Evolutionary conservation across 306 rosid species (phyloP).

Genomic region (Rosa persica): DNA sequence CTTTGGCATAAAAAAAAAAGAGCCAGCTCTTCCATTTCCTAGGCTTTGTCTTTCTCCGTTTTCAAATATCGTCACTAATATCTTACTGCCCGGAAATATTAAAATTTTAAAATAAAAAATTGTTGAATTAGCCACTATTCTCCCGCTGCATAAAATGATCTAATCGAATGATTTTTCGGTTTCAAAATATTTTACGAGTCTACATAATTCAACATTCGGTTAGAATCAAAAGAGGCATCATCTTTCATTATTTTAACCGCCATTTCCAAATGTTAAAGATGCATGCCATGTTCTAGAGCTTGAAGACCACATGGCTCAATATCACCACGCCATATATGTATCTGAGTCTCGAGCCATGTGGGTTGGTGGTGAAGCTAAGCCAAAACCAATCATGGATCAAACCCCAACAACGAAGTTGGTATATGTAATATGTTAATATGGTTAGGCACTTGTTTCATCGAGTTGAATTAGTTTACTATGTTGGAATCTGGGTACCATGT

Average conservation of each 20-base stretch:
- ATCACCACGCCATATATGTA: not conserved
- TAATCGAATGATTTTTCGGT: too few species aligned
- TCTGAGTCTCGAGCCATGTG: not conserved
- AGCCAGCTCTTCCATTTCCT: not conserved
- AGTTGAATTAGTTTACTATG: slow-evolving; percentile 8
- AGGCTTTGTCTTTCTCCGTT: slow-evolving; percentile 8
- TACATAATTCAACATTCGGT: not conserved
- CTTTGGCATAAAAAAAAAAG: too few species aligned
- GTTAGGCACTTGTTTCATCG: not conserved
- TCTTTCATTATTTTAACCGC: not conserved
- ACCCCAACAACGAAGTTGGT: slow-evolving; percentile 18
- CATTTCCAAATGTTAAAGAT: not conserved
- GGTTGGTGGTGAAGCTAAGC: slow-evolving; percentile 1
- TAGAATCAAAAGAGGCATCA: too few species aligned
- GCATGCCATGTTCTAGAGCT: not conserved
- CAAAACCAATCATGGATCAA: slow-evolving; percentile 20
- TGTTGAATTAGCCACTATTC: too few species aligned
- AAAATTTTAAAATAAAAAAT: too few species aligned
- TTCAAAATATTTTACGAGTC: too few species aligned
- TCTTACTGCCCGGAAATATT: too few species aligned
- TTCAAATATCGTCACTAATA: not conserved
- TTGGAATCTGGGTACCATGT: slow-evolving; percentile 30
- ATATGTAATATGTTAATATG: not conserved
- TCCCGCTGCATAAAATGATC: too few species aligned
- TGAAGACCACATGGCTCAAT: not conserved